Conservation (phyloP, 2,329 filamentous ascomycete species). For the Colletotrichum gloeosporioides region DNA sequence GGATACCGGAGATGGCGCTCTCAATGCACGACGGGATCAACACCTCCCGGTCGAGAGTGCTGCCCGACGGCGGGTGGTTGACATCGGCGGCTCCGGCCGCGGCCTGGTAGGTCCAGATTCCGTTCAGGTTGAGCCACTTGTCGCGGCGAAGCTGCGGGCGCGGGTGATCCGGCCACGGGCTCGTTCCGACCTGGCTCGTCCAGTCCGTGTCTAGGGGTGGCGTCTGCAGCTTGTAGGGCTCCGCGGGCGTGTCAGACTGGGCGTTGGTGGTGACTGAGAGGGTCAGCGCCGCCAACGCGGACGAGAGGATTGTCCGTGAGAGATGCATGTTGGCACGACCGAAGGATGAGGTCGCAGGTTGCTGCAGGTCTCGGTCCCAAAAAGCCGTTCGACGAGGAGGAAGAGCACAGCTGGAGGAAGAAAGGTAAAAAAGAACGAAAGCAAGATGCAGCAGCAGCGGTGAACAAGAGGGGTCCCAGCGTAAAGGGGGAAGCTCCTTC, state of each 20-base stretch:
- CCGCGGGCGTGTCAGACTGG: not conserved
- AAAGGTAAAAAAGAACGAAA: not conserved
- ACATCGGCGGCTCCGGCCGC: slow-evolving; percentile 27
- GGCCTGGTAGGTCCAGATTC: slow-evolving; percentile 60
- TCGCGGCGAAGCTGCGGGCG: slow-evolving; percentile 60
- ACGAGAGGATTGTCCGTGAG: not conserved
- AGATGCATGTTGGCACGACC: slow-evolving; percentile 2
- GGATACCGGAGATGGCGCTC: slow-evolving; percentile 54
- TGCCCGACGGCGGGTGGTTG: slow-evolving; percentile 23
- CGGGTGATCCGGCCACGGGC: slow-evolving; percentile 64
- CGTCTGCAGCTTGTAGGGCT: slow-evolving; percentile 40
- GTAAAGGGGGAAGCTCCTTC: not conserved
- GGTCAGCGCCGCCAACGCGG: not conserved
- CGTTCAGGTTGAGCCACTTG: slow-evolving; percentile 63
- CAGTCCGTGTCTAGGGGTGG: slow-evolving; percentile 55
- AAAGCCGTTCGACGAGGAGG: not conserved
- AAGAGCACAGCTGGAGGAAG: not conserved
- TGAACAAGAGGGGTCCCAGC: slow-evolving; percentile 16
- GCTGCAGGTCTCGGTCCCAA: not conserved
- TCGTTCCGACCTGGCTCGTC: slow-evolving; percentile 56
- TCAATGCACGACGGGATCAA: slow-evolving; percentile 49
- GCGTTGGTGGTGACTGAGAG: not conserved
- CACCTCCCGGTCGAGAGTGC: slow-evolving; percentile 42
- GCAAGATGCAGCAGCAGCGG: not conserved
- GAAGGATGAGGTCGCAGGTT: not conserved